Conservation (phyloP, 495 filamentous ascomycete genomes). For the Hypoxylon subgilvum region DNA sequence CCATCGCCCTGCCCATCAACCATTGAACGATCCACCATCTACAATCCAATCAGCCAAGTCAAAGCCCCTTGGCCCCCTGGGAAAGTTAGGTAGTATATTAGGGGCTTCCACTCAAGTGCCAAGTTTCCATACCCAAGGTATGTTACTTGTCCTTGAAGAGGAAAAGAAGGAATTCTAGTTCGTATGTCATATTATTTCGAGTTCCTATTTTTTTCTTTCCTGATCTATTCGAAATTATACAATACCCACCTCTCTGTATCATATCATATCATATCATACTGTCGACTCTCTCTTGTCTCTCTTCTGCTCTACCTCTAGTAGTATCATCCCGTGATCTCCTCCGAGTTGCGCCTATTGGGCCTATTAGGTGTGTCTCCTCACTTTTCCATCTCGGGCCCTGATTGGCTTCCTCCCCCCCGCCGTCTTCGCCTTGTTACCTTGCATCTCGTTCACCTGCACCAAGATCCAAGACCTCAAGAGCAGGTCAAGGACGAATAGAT, state of each 20-base stretch:
- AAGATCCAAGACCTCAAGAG: slow-evolving; percentile 23
- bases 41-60: slow-evolving; percentile 24
- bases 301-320: slow-evolving; percentile 1
- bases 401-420: slow-evolving; percentile 17
- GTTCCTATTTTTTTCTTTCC: slow-evolving; percentile 16
- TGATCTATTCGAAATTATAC: slow-evolving; percentile 27
- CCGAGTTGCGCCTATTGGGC: slow-evolving; percentile 24
- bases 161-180: slow-evolving; percentile 21
- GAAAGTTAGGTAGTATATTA: too few species aligned
- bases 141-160: slow-evolving; percentile 1
- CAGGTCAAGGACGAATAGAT: slow-evolving; percentile 3
- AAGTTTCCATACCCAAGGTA: slow-evolving; percentile 36
- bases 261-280: slow-evolving; percentile 18
- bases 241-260: slow-evolving; percentile 27
- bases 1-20: slow-evolving; percentile 9
- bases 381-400: slow-evolving; percentile 10
- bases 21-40: slow-evolving; percentile 23
- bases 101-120: too few species aligned
- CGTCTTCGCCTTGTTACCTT: slow-evolving; percentile 11
- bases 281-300: slow-evolving; percentile 3
- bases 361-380: slow-evolving; percentile 27
- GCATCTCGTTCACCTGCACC: slow-evolving; percentile 21
- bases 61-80: slow-evolving; percentile 11
- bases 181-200: slow-evolving; percentile 7
- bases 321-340: slow-evolving; percentile 26